phyloP scores from a whole-genome alignment of 2,329 filamentous ascomycete species.

The Pestalotiopsis fici region DNA sequence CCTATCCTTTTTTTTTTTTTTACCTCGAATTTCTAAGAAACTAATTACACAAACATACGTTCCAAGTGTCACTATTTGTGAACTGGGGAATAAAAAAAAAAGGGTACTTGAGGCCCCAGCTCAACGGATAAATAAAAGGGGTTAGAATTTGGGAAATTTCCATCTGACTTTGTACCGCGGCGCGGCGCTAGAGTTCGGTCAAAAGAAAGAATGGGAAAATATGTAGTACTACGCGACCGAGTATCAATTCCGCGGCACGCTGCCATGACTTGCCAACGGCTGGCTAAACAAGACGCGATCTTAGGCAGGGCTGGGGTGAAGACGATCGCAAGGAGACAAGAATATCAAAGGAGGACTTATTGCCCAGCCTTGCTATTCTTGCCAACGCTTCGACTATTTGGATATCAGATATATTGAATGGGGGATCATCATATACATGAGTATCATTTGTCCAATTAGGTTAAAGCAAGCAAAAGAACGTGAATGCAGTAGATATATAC shows the following conservation, averaged over 20 bases:
- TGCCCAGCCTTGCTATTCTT: too few relatives aligned
- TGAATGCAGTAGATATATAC: too few relatives aligned
- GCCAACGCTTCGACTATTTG: background rate
- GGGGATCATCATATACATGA: too few relatives aligned
- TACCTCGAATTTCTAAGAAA: too few relatives aligned
- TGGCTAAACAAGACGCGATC: background rate
- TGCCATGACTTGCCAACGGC: background rate
- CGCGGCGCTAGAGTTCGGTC: background rate
- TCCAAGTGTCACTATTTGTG: background rate
- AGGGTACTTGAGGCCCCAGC: too few relatives aligned
- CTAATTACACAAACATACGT: background rate
- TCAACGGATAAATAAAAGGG: background rate
- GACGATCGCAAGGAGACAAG: too few relatives aligned
- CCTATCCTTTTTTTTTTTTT: too few relatives aligned
- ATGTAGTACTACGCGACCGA: background rate
- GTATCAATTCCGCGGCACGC: too few relatives aligned
- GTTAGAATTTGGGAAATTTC: background rate
- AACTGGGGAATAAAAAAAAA: too few relatives aligned
- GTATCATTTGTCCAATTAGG: background rate
- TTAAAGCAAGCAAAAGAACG: background rate
- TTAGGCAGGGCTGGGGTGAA: background rate
- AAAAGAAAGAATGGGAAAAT: background rate
- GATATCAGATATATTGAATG: background rate
- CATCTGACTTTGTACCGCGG: background rate
- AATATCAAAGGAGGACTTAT: too few relatives aligned